Conservation (phyloP, 108 stramenopile species). For the Schizochytrium sp. region DNA sequence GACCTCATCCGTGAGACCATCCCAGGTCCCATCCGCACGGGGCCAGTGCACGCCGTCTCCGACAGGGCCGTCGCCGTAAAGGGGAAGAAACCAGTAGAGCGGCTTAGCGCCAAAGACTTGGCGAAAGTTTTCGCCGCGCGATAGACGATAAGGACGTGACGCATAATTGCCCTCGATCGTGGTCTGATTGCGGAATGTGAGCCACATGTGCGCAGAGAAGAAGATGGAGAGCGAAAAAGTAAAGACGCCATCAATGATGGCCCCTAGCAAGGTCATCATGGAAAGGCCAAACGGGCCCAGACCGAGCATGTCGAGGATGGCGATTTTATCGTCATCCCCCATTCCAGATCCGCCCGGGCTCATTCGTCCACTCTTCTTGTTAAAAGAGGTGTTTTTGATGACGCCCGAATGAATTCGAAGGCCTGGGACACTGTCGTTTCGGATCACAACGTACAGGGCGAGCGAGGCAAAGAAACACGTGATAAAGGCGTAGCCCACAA, state of each 20-base stretch:
- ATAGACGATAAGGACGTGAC: neutral
- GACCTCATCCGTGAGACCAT: neutral
- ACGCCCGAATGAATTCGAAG: neutral
- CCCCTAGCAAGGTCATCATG: neutral
- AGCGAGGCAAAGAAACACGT: conserved; percentile 35
- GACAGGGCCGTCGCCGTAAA: conserved; percentile 3
- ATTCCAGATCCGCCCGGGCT: neutral
- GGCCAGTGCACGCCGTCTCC: conserved; percentile 14
- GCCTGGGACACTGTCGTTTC: neutral
- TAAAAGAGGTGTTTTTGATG: too few species aligned
- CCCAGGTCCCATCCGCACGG: neutral
- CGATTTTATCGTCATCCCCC: neutral
- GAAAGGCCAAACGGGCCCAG: neutral
- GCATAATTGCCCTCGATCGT: neutral
- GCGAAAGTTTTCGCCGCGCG: neutral
- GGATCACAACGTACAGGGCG: neutral
- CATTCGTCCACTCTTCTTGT: neutral
- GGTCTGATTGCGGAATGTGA: neutral
- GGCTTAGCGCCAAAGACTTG: neutral
- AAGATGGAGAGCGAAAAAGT: neutral
- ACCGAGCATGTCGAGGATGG: neutral
- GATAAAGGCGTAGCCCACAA: conserved; percentile 43
- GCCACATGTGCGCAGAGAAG: neutral
- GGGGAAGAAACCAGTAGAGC: neutral
- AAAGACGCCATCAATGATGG: neutral